phyloP scores from a whole-genome alignment of 1,139 yeast species.

The Geotrichum aggregatum region DNA sequence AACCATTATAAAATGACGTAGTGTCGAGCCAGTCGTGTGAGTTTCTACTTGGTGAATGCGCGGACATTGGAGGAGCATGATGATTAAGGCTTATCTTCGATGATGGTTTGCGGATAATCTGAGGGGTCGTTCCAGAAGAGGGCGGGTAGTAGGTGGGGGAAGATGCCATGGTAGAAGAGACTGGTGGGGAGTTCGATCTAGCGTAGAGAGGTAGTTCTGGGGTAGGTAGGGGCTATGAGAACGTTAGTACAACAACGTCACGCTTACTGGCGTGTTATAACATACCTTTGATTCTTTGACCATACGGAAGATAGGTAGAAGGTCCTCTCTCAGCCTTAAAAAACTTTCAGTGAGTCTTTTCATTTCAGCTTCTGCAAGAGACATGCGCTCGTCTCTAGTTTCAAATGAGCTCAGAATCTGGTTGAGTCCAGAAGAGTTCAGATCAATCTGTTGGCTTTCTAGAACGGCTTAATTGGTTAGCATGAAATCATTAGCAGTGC shows the following conservation, averaged over 20 bases:
- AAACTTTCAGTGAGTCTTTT: conserved; percentile 36
- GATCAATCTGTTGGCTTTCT: conserved; percentile 1
- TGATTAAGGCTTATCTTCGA: conserved; percentile 8
- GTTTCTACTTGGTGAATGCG: conserved; percentile 17
- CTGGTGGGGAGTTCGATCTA: conserved; percentile 12
- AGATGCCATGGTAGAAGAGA: conserved; percentile 14
- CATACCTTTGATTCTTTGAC: conserved; percentile 39
- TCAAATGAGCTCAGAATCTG: conserved; percentile 27
- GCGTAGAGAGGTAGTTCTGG: conserved; percentile 32
- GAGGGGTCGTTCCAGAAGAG: conserved; percentile 14
- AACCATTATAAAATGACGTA: conserved; percentile 10
- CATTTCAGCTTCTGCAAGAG: conserved; percentile 38
- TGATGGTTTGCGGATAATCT: conserved; percentile 14
- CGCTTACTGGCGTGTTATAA: background rate
- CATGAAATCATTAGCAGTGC: background rate
- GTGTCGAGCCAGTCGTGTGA: conserved; percentile 21
- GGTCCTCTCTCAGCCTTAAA: conserved; percentile 40
- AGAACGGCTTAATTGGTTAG: conserved; percentile 7
- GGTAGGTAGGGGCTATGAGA: conserved; percentile 40
- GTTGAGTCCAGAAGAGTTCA: background rate
- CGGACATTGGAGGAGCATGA: conserved; percentile 8
- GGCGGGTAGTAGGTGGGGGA: conserved; percentile 13
- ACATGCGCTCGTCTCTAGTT: conserved; percentile 38
- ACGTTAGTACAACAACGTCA: background rate
- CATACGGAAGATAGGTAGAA: conserved; percentile 40